Evolutionary conservation across 768 basidiomycete genomes (phyloP), one percentile per base, ranked within the genome.

Genomic region (Mycena capillaripes): DNA sequence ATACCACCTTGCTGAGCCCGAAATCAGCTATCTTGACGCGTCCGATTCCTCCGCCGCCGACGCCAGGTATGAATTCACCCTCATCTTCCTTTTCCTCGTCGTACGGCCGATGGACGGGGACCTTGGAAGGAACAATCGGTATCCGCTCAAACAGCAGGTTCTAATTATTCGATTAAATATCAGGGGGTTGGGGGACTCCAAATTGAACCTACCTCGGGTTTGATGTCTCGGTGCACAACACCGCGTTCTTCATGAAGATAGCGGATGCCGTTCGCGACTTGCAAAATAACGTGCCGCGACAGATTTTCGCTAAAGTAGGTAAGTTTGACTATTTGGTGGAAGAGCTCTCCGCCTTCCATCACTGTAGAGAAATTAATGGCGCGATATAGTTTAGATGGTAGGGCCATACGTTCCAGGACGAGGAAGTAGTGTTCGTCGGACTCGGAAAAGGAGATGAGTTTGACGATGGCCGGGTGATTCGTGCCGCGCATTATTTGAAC

Each of bases 41-140:
- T 9, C 98, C 98, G 73, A 99, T 99, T 25, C 97, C 98, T 10
- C 98, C 98, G 12, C 98, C 97, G 9, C 98, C 98, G 44, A 97
- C 85, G 4, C 95, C 97, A 5, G 93, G 92, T 55, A 93, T 88
- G 79, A 97, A 99, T 81, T 98, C 96, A 65, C 98, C 98, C 81
- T 99, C 98, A 75, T 99, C 98, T 81, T 97, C 96, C 81, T 99
- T 99, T 66, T 97, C 97, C 81, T 99, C 98, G 73, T 99, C 98
- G 78, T 98, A 98, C 29, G 95, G 97, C 30, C 97, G 92, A 3
- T 88, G 88, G 46, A 90, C 81, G 5, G 92, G 89, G 48, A 88
- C 84, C 77, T 92, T 92, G 8, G 97, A 97, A 1, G 97, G 97
- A 21, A 95, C 85, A 78, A 97, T 94, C 36, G 96, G 95, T 81